Evolutionary conservation across 306 rosid species (phyloP), one percentile per base, ranked within the genome.

Genomic region (Cicer judaicum): DNA sequence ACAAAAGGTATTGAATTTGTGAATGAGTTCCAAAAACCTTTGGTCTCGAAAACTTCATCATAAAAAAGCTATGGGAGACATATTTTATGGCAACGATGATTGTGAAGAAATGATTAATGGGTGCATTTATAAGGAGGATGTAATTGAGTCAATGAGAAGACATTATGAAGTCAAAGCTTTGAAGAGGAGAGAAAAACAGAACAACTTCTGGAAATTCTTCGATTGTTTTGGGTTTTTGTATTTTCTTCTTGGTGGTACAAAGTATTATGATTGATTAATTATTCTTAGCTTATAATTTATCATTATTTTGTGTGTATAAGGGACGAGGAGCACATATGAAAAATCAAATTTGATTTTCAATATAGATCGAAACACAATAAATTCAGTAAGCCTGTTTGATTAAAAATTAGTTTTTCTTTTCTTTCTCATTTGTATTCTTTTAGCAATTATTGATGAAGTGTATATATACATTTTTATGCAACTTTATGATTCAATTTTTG

Each of bases 41-140:
- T 29, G 5, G 18, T 50, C 49, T 8, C 49, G 13, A 44, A 44
- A 44, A 10, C 13, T 44, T 44, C 18, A 34, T 39, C 48, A 21
- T 4, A 8, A 39, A n/a, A 38, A 63, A 9, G 42, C 11, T 63
- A 64, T 64, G 69, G 69, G 69, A 64, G 69, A 41, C 6, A 34
- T 64, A 9, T 64, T 64, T 64, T 83, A 76, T 44, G 88, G 89
- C 24, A 36, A 10, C 34, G 73, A 81, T 8, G 88, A 89, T 16
- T 41, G 40, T 39, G 46, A 40, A 9, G 87, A 77, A 39, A 70
- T 72, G 9, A 18, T 29, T 29, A 29, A 49, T 0, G 80, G 71
- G 29, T 52, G 10, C 14, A 42, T 42, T 49, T 75, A 72, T 44
- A 83, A 64, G 39, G 82, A 80, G 49, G 90, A 85, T 55, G 78